Evolutionary conservation across 345 rosid species (phyloP).

Genomic region (Eutrema yunnanense): DNA sequence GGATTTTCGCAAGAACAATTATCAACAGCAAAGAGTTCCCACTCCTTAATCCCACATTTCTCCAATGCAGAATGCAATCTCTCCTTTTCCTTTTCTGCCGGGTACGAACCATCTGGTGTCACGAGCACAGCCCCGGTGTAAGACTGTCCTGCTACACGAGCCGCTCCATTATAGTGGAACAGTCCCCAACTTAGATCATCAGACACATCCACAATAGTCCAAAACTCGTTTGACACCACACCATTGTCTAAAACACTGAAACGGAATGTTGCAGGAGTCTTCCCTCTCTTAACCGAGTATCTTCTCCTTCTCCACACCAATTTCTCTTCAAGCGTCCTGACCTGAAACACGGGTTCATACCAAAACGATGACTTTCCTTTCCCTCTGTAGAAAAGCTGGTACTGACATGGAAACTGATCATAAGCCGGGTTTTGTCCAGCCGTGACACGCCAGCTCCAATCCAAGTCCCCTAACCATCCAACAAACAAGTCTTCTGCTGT

Average conservation of each 20-base stretch:
- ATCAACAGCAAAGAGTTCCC: constrained; percentile 83
- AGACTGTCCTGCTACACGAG: constrained; percentile 88
- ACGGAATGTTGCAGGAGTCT: constrained; percentile 60
- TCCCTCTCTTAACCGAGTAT: constrained; percentile 74
- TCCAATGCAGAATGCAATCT: constrained; percentile 54
- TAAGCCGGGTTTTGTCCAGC: constrained; percentile 98
- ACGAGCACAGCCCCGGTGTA: constrained; percentile 91
- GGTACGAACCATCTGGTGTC: constrained; percentile 72
- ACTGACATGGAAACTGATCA: constrained; percentile 94
- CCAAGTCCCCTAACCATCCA: constrained; percentile 76
- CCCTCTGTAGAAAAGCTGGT: constrained; percentile 85
- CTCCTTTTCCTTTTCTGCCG: constrained; percentile 37
- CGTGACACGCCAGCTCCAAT: constrained; percentile 92
- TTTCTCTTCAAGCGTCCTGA: constrained; percentile 63
- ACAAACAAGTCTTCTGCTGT: constrained; percentile 85
- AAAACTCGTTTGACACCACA: constrained; percentile 83
- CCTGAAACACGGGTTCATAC: constrained; percentile 94
- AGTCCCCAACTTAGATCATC: constrained; percentile 91
- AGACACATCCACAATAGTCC: constrained; percentile 79
- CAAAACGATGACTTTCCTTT: constrained; percentile 88
- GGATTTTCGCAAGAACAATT: constrained; percentile 68
- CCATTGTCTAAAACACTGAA: constrained; percentile 91
- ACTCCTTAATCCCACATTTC: constrained; percentile 74
- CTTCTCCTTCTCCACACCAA: constrained; percentile 85
- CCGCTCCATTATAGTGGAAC: constrained; percentile 88